phyloP scores from a whole-genome alignment of 2,329 filamentous ascomycete species.

The Phyllosticta paracitricarpa region DNA sequence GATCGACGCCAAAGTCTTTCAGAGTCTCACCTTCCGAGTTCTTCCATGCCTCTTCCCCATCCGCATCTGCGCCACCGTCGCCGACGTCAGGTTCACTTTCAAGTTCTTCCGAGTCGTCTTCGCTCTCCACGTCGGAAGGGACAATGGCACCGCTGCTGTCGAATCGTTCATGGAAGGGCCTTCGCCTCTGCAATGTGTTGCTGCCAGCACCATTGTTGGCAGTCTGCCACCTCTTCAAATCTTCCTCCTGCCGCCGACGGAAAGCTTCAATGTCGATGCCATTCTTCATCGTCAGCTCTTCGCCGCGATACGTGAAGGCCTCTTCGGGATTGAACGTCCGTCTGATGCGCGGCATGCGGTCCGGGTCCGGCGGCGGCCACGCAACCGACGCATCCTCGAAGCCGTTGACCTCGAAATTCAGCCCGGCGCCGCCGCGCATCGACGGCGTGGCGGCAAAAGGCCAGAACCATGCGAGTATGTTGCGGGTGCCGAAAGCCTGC shows the following conservation, averaged over 20 bases:
- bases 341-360: constrained; percentile 29
- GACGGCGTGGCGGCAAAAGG: constrained; percentile 50
- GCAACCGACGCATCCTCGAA: constrained; percentile 46
- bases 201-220: constrained; percentile 10
- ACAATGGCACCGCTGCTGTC: constrained; percentile 17
- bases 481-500: constrained; percentile 63
- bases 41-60: constrained; percentile 53
- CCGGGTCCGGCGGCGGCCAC: constrained; percentile 44
- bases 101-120: constrained; percentile 20
- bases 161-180: constrained; percentile 33
- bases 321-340: constrained; percentile 17
- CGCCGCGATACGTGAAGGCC: constrained; percentile 30
- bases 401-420: constrained; percentile 61
- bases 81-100: constrained; percentile 11
- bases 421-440: constrained; percentile 47
- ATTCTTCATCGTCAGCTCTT: constrained; percentile 16
- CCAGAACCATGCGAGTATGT: constrained; percentile 56
- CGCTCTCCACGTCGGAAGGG: constrained; percentile 15
- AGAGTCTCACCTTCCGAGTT: constrained; percentile 68
- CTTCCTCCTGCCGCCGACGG: constrained; percentile 41
- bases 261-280: constrained; percentile 41
- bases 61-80: constrained; percentile 21
- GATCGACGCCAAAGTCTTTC: constrained; percentile 70
- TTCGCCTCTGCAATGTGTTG: constrained; percentile 27
- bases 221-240: constrained; percentile 34